Conservation (phyloP, 1,139 yeast genomes). For the Suhomyces terraborum region DNA sequence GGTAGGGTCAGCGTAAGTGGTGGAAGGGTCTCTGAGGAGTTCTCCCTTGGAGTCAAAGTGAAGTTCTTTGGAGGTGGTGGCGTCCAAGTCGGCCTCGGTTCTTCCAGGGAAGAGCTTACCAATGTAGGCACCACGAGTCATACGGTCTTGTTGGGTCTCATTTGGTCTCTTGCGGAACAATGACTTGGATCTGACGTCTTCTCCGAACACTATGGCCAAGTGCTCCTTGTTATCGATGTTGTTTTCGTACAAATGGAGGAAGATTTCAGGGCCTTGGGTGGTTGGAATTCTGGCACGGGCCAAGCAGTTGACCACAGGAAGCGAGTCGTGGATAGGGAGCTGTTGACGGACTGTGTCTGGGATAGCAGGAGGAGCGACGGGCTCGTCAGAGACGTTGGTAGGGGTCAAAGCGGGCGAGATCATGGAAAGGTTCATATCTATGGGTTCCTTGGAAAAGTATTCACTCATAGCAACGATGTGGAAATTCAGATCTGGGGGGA, state of each 20-base stretch:
- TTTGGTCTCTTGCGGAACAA: slow-evolving; percentile 61
- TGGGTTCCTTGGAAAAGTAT: too few relatives aligned
- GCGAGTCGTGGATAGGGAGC: slow-evolving; percentile 21
- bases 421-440: slow-evolving; percentile 32
- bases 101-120: slow-evolving; percentile 91
- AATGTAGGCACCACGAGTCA: slow-evolving; percentile 96
- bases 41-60: slow-evolving; percentile 54
- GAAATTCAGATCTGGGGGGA: too few relatives aligned
- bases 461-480: slow-evolving; percentile 2
- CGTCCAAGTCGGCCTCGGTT: slow-evolving; percentile 63
- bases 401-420: slow-evolving; percentile 43
- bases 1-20: slow-evolving; percentile 53
- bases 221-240: slow-evolving; percentile 91
- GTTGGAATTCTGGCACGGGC: slow-evolving; percentile 94
- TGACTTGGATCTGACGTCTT: slow-evolving; percentile 76
- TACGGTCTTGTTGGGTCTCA: slow-evolving; percentile 88
- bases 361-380: slow-evolving; percentile 24
- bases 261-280: slow-evolving; percentile 90
- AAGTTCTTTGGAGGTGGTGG: slow-evolving; percentile 39
- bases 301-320: slow-evolving; percentile 82
- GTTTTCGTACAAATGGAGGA: slow-evolving; percentile 84
- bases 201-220: slow-evolving; percentile 95
- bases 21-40: slow-evolving; percentile 41
- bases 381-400: slow-evolving; percentile 18
- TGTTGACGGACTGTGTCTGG: slow-evolving; percentile 25